phyloP scores from a whole-genome alignment of 73 alveolate species.

The Tetrahymena elliotti region DNA sequence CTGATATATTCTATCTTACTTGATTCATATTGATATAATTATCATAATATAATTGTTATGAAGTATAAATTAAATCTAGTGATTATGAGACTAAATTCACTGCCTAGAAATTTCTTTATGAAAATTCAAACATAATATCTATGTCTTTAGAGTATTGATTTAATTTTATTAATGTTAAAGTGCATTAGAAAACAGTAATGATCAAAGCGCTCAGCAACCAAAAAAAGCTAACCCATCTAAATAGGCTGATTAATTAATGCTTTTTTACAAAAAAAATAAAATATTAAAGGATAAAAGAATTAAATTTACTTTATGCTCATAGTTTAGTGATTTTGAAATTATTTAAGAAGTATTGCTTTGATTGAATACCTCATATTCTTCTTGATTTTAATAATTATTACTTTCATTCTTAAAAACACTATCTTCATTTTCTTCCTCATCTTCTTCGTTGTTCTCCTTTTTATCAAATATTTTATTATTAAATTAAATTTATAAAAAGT shows the following conservation, averaged over 20 bases:
- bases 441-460: background rate
- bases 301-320: background rate
- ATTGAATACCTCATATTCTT: background rate
- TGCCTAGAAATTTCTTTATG: background rate
- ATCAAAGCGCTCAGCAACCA: background rate
- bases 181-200: background rate
- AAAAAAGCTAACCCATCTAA: background rate
- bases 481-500: background rate
- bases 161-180: background rate
- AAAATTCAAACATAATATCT: background rate
- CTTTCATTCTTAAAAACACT: background rate
- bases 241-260: background rate
- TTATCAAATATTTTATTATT: background rate
- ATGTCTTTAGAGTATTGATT: background rate
- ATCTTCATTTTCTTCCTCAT: background rate
- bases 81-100: background rate
- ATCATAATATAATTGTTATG: background rate
- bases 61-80: background rate
- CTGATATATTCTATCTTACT: background rate
- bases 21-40: background rate
- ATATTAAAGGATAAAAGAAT: background rate
- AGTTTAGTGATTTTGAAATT: background rate
- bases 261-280: background rate
- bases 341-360: background rate
- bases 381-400: background rate